phyloP scores from a whole-genome alignment of 768 basidiomycete genomes.

The Mycena polygramma region DNA sequence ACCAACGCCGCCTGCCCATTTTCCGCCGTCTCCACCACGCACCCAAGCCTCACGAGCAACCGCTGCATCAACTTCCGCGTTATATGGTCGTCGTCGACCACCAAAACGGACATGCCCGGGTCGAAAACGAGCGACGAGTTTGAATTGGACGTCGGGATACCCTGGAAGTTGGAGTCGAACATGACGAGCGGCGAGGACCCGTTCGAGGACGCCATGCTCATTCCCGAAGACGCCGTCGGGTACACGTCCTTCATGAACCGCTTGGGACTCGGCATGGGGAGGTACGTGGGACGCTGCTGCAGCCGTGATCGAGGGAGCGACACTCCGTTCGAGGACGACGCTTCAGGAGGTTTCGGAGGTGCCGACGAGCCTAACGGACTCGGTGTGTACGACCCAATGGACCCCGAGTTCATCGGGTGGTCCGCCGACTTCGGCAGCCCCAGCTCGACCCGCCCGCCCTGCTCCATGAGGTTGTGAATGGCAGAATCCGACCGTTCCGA shows the following conservation, averaged over 20 bases:
- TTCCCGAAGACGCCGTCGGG: constrained; percentile 31
- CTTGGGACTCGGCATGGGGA: constrained; percentile 39
- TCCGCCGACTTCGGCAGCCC: constrained; percentile 53
- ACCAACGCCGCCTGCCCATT: constrained; percentile 86
- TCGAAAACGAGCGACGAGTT: constrained; percentile 58
- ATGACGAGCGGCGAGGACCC: constrained; percentile 48
- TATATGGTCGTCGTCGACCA: constrained; percentile 87
- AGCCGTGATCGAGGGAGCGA: neutral
- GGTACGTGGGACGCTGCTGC: constrained; percentile 35
- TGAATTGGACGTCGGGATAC: constrained; percentile 53
- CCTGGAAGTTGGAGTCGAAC: constrained; percentile 56
- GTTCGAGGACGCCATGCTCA: constrained; percentile 18
- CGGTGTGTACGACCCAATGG: constrained; percentile 18
- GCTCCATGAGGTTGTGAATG: constrained; percentile 77
- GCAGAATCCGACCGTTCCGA: constrained; percentile 56
- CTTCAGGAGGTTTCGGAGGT: neutral
- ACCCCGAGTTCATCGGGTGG: constrained; percentile 6
- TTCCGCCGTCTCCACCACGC: constrained; percentile 83
- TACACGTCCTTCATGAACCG: constrained; percentile 32
- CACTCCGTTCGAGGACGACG: constrained; percentile 20
- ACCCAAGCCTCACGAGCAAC: constrained; percentile 83
- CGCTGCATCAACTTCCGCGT: constrained; percentile 87
- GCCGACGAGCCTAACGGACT: constrained; percentile 25
- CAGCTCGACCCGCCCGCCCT: constrained; percentile 71
- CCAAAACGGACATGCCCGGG: constrained; percentile 72